phyloP scores from a whole-genome alignment of 2,329 filamentous ascomycete genomes.

The Aspergillus fructus region DNA sequence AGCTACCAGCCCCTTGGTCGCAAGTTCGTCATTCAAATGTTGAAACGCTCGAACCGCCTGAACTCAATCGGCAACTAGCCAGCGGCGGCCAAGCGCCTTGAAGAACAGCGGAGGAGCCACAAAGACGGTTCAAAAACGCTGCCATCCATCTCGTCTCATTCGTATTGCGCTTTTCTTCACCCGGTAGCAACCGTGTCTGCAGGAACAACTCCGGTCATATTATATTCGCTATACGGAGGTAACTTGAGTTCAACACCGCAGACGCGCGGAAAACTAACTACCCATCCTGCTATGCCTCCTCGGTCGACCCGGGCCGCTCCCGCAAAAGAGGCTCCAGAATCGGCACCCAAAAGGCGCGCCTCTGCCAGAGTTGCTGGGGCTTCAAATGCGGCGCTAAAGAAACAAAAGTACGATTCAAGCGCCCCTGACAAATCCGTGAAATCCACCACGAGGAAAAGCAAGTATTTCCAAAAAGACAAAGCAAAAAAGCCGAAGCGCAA shows the following conservation, averaged over 20 bases:
- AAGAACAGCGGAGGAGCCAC: conserved; percentile 7
- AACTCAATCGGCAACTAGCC: conserved; percentile 22
- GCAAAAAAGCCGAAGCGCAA: conserved; percentile 33
- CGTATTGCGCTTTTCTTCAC: background rate
- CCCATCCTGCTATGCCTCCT: conserved; percentile 32
- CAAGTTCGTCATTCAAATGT: background rate
- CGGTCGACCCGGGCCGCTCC: conserved; percentile 39
- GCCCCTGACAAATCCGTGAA: conserved; percentile 22
- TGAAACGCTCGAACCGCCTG: conserved; percentile 10
- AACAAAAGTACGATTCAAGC: conserved; percentile 28
- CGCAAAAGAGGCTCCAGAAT: conserved; percentile 27
- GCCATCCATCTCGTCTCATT: background rate
- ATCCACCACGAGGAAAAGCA: conserved; percentile 50
- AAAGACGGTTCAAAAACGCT: conserved; percentile 8
- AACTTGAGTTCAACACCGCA: background rate
- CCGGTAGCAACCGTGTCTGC: conserved; percentile 11
- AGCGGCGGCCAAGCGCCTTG: conserved; percentile 3
- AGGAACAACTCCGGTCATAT: background rate
- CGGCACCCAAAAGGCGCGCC: conserved; percentile 35
- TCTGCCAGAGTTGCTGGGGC: conserved; percentile 31
- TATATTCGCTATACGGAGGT: background rate
- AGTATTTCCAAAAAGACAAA: conserved; percentile 49
- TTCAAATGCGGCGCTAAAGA: conserved; percentile 30
- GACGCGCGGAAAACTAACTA: background rate
- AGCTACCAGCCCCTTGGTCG: conserved; percentile 28